Conservation (phyloP, 2,329 filamentous ascomycete species). For the Polytolypa hystricis region DNA sequence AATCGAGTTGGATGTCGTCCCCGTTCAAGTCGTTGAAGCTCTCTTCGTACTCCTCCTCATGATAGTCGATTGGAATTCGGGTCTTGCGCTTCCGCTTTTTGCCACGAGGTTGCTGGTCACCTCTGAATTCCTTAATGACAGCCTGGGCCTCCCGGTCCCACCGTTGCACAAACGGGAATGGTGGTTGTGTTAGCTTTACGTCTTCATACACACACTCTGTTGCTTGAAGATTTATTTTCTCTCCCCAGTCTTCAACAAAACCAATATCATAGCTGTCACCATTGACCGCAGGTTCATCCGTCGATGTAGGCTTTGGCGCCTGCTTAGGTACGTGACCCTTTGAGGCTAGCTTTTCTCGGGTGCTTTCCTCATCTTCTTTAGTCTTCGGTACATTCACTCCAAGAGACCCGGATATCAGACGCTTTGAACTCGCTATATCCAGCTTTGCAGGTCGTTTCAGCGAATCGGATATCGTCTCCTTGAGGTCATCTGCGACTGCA, state of each 20-base stretch:
- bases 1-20: constrained; percentile 8
- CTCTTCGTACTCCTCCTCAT: constrained; percentile 23
- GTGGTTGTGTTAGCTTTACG: constrained; percentile 59
- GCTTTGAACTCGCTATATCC: constrained; percentile 51
- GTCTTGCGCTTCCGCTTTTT: constrained; percentile 40
- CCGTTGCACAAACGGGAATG: constrained; percentile 79
- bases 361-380: constrained; percentile 54
- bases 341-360: constrained; percentile 50
- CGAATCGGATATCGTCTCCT: background rate
- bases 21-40: constrained; percentile 14
- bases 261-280: constrained; percentile 23
- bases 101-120: constrained; percentile 14
- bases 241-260: constrained; percentile 57
- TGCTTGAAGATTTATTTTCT: constrained; percentile 62
- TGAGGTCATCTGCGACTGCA: background rate
- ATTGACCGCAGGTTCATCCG: background rate
- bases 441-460: constrained; percentile 33
- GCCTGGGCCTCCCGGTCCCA: constrained; percentile 69
- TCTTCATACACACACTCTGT: constrained; percentile 73
- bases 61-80: constrained; percentile 30
- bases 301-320: constrained; percentile 16
- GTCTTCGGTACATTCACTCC: constrained; percentile 58
- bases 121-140: constrained; percentile 30
- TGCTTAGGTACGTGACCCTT: constrained; percentile 34
- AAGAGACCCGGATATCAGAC: constrained; percentile 61